Percentiles rank a stretch among this genome's conserved stretches.
These are phyloP conservation scores for Fonsecaea erecta DNA, from an alignment of 2,329 filamentous ascomycete genomes.

Conservation along the genomic window DNA sequence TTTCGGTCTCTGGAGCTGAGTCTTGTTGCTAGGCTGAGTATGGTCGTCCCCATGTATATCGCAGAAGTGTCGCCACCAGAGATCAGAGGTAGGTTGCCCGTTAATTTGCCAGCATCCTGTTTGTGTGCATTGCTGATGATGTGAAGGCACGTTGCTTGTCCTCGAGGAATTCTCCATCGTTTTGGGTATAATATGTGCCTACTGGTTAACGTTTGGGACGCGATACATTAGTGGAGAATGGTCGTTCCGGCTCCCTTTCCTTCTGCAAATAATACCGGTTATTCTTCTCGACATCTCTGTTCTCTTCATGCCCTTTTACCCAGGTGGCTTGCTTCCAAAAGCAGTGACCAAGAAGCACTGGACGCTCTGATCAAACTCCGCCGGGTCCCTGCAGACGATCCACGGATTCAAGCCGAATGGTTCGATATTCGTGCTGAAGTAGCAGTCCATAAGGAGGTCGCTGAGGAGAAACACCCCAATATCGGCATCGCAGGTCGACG, in stretches of 20 bases:
- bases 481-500: constrained; percentile 42
- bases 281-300: constrained; percentile 46
- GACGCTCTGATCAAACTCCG: constrained; percentile 55
- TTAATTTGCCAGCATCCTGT: constrained; percentile 18
- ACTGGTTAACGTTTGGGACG: constrained; percentile 51
- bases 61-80: constrained; percentile 54
- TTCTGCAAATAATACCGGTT: constrained; percentile 52
- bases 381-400: constrained; percentile 52
- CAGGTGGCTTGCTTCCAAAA: constrained; percentile 57
- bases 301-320: constrained; percentile 59
- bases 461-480: constrained; percentile 47
- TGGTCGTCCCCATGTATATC: constrained; percentile 56
- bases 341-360: constrained; percentile 56
- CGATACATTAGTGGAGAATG: constrained; percentile 52
- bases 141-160: constrained; percentile 43
- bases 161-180: constrained; percentile 47
- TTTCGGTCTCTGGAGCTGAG: background rate
- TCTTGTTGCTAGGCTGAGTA: constrained; percentile 39
- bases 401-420: constrained; percentile 57
- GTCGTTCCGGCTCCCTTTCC: constrained; percentile 55
- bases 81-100: constrained; percentile 46
- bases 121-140: background rate
- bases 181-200: constrained; percentile 46
- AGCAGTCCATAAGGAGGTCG: constrained; percentile 55
- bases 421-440: constrained; percentile 59